phyloP scores from a whole-genome alignment of 2,329 filamentous ascomycete genomes.

The Rutstroemia sp. region DNA sequence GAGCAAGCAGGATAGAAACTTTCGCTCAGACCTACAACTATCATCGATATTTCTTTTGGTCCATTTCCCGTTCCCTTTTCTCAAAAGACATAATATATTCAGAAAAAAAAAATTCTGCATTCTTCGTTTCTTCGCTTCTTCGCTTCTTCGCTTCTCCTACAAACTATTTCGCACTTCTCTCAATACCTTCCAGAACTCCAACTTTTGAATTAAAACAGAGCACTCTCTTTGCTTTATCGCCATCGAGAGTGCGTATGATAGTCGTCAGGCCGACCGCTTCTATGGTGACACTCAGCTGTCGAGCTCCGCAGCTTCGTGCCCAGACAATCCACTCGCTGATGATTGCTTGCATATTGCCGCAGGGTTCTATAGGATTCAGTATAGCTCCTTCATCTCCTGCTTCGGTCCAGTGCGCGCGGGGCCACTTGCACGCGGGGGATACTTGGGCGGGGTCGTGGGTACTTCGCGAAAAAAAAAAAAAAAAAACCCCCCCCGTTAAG shows the following conservation, averaged over 20 bases:
- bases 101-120: not conserved
- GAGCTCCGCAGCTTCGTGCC: not conserved
- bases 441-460: too few relatives aligned
- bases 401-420: too few relatives aligned
- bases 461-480: too few relatives aligned
- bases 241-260: slow-evolving; percentile 8
- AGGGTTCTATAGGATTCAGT: too few relatives aligned
- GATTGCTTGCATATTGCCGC: not conserved
- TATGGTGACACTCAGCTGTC: slow-evolving; percentile 2
- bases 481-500: too few relatives aligned
- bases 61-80: too few relatives aligned
- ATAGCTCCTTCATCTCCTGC: too few relatives aligned
- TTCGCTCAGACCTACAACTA: too few relatives aligned
- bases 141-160: not conserved
- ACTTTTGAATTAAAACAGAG: slow-evolving; percentile 39
- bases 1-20: too few relatives aligned
- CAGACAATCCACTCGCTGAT: slow-evolving; percentile 9
- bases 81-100: too few relatives aligned
- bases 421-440: too few relatives aligned
- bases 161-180: slow-evolving; percentile 5
- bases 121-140: not conserved
- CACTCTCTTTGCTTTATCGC: slow-evolving; percentile 32
- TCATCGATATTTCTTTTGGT: too few relatives aligned
- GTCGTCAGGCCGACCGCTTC: not conserved
- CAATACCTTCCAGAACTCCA: slow-evolving; percentile 34